Conservation (phyloP, 2,329 filamentous ascomycete species). For the Trichoderma cornu-damae region DNA sequence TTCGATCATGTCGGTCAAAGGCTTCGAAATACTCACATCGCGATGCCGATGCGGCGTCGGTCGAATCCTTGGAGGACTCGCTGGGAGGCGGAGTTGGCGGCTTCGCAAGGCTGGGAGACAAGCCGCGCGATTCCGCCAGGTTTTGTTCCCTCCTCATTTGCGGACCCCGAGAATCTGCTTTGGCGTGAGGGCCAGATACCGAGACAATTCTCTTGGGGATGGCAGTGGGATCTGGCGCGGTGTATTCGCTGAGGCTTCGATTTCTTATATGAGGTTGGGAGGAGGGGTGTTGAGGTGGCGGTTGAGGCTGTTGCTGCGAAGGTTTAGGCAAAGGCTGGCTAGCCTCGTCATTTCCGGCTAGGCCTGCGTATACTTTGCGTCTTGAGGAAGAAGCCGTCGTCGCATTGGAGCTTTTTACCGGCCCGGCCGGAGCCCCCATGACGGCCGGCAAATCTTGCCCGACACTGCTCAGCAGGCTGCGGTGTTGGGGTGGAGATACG, state of each 20-base stretch:
- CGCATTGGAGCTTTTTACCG: conserved; percentile 43
- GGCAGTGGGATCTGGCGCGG: conserved; percentile 60
- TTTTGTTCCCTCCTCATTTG: conserved; percentile 70
- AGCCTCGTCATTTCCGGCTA: conserved; percentile 31
- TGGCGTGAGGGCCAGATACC: conserved; percentile 58
- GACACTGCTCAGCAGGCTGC: conserved; percentile 25
- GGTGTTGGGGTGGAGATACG: conserved; percentile 36
- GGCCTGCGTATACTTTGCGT: conserved; percentile 49
- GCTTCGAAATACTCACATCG: conserved; percentile 65
- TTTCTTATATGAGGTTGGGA: conserved; percentile 56
- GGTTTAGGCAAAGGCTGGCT: conserved; percentile 26
- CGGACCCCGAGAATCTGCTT: conserved; percentile 35
- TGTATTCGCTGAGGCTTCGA: conserved; percentile 84
- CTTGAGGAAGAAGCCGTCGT: conserved; percentile 51
- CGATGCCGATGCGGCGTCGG: conserved; percentile 28
- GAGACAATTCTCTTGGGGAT: conserved; percentile 68
- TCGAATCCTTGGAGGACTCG: conserved; percentile 54
- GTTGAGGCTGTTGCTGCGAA: conserved; percentile 21
- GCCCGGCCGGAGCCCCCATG: conserved; percentile 49
- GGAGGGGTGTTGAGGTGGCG: conserved; percentile 47
- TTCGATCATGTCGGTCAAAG: conserved; percentile 59
- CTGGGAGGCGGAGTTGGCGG: conserved; percentile 79
- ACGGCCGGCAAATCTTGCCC: conserved; percentile 41
- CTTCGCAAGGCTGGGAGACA: conserved; percentile 55
- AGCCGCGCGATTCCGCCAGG: conserved; percentile 70